Evolutionary conservation across 2,329 filamentous ascomycete genomes (phyloP).

Genomic region (Knufia petricola): DNA sequence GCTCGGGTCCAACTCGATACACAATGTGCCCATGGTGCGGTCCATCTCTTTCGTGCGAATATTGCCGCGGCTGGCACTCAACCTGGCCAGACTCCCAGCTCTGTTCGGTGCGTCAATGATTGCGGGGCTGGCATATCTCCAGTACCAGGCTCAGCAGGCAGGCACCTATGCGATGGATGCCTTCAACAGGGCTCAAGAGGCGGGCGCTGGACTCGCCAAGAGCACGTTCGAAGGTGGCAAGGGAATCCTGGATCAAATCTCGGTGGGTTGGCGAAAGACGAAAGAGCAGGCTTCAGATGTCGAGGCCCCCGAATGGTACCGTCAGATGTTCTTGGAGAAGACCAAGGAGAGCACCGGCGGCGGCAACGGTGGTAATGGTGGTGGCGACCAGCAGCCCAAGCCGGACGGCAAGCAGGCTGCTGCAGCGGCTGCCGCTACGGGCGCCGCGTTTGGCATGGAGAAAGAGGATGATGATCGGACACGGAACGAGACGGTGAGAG

Average conservation of each 20-base stretch:
- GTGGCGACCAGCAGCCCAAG: constrained; percentile 21
- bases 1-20: constrained; percentile 66
- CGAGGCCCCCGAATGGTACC: constrained; percentile 67
- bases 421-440: constrained; percentile 60
- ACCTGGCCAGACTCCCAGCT: constrained; percentile 77
- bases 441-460: constrained; percentile 69
- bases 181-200: constrained; percentile 62
- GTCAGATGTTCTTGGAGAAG: constrained; percentile 56
- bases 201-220: constrained; percentile 58
- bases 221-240: constrained; percentile 62
- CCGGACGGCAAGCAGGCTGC: constrained; percentile 35
- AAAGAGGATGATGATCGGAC: constrained; percentile 55
- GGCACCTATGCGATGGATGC: constrained; percentile 69
- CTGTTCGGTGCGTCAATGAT: constrained; percentile 85
- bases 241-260: constrained; percentile 68
- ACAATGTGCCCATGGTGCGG: constrained; percentile 61
- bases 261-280: constrained; percentile 70
- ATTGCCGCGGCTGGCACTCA: constrained; percentile 80
- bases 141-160: constrained; percentile 86
- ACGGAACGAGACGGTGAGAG: constrained; percentile 60
- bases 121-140: constrained; percentile 79
- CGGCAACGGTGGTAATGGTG: constrained; percentile 29
- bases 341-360: constrained; percentile 44
- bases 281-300: constrained; percentile 53
- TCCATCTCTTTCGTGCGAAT: constrained; percentile 57